Conservation (phyloP, 1,284 basidiomycete genomes). For the Sutorius eximius region DNA sequence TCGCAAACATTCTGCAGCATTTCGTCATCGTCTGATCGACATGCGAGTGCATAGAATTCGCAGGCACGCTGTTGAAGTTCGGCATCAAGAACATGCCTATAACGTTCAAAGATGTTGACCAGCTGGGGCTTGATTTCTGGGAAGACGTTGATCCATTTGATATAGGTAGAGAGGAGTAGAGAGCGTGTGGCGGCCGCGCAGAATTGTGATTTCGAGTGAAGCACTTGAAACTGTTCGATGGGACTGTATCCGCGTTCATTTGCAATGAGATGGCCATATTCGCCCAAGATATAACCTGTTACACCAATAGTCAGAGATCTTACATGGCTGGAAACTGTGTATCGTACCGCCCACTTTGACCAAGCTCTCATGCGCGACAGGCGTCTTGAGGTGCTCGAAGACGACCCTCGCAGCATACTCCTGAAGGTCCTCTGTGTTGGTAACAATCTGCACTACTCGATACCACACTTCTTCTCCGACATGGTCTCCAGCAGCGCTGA, state of each 20-base stretch:
- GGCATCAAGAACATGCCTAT: slow-evolving; percentile 95
- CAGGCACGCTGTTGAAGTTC: slow-evolving; percentile 98
- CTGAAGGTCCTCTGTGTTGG: slow-evolving; percentile 96
- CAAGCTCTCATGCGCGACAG: slow-evolving; percentile 94
- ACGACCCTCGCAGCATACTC: slow-evolving; percentile 94
- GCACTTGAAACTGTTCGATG: slow-evolving; percentile 89
- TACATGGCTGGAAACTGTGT: not conserved
- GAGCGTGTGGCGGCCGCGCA: slow-evolving; percentile 92
- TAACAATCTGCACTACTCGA: slow-evolving; percentile 96
- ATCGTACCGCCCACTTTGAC: slow-evolving; percentile 90
- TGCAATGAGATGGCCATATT: slow-evolving; percentile 96
- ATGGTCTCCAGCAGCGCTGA: slow-evolving; percentile 96
- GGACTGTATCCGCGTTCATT: slow-evolving; percentile 94
- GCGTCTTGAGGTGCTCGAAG: slow-evolving; percentile 85
- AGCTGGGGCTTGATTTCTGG: slow-evolving; percentile 97
- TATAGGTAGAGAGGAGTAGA: slow-evolving; percentile 92
- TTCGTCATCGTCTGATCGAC: slow-evolving; percentile 84
- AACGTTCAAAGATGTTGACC: slow-evolving; percentile 95
- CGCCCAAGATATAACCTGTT: slow-evolving; percentile 91
- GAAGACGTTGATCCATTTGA: slow-evolving; percentile 99
- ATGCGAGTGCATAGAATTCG: slow-evolving; percentile 89
- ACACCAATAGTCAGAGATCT: slow-evolving; percentile 14
- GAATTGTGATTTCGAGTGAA: slow-evolving; percentile 95
- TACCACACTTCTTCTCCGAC: slow-evolving; percentile 99
- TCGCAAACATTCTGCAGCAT: slow-evolving; percentile 94